Evolutionary conservation across 1,284 basidiomycete genomes (phyloP), one percentile per base, ranked within the genome.

Genomic region (Sanghuangporus weigelae): DNA sequence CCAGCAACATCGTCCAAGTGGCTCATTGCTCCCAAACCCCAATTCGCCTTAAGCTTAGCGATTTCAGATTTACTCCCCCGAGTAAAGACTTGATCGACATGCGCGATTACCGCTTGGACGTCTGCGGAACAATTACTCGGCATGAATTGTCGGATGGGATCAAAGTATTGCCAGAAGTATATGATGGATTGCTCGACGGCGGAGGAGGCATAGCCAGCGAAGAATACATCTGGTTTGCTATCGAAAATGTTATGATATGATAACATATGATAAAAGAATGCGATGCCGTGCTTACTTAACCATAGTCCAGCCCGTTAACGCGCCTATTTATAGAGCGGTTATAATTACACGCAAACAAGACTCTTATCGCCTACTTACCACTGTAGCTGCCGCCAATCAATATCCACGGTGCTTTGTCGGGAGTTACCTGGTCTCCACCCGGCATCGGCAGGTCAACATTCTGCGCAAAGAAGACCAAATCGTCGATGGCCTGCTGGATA

Each of bases 141-240:
- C 87, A 90, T 90, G 69, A 84, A 77, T 66, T 84, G 77, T 10
- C 83, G 81, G 66, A 89, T 82, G 16, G 87, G 87, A 66, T 87
- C 86, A 73, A 88, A 90, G 71, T 90, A 91, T 61, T 76, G 77
- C 82, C 87, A 89, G 71, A 82, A 89, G 69, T 89, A 86, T 84
- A 79, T 72, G 65, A 86, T 87, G 3, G 85, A 83, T 73, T 91
- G 78, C 1, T 90, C 89, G 19, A 90, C 87, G 7, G 76, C 88
- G 14, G 88, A 91, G 2, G 88, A 89, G 2, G 84, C 82, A 69
- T 89, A 89, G 4, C 82, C 87, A 3, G 87, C 87, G 63, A 75
- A 80, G 74, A 92, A 91, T 16, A 88, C 69, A 21, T 77, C 82
- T 0, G 87, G 86, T 71, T 87, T 82, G 69, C 87, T 90, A 63